Base-by-base conservation (phyloP, 805 yeast species). In the Wickerhamomyces bovis region DNA sequence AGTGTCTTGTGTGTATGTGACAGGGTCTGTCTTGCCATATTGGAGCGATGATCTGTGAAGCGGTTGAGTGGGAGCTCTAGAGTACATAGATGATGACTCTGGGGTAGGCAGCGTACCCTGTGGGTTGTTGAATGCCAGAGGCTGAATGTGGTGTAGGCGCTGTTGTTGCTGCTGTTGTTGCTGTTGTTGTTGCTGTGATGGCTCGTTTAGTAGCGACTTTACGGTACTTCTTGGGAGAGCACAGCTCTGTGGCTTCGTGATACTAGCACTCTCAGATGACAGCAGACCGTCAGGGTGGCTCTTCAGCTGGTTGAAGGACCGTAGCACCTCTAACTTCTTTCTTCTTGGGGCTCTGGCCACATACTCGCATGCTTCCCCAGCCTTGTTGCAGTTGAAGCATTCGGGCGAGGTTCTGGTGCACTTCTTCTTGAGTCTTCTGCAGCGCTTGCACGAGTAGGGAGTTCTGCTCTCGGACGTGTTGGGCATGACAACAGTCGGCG, bases 381-480 rank as follows among this genome's bases (percentile, higher is more conserved):
- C 68, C 46, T 63, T 69, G 11, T 39, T 41, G 51, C 81, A 77
- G 51, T 71, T 73, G 11, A 51, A 46, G 52, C 81, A 77, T 16
- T 53, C 58, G 0, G 80, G 80, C 1, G 58, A 45, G 20, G 70
- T 64, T 51, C 73, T 70, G 1, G 75, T 63, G 53, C 81, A 77
- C 51, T 70, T 72, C 58, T 76, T 76, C 59, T 76, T 77, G 35
- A 74, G 57, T 43, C 68, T 61, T 43, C 80, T 63, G 53, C 81
- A 77, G 36, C 78, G 55, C 16, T 68, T 57, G 54, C 81, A 76
- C 1, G 77, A 67, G 42, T 68, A 67, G 8, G 60, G 51, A 44
- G 55, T 60, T 20, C 36, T n/a, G 15, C 16, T 33, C 36, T 33
- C n/a, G n/a, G n/a, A n/a, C n/a, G n/a, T 33, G 20, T 33, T 20